Base-by-base conservation (phyloP, 495 filamentous ascomycete genomes). In the Annulohypoxylon moriforme region DNA sequence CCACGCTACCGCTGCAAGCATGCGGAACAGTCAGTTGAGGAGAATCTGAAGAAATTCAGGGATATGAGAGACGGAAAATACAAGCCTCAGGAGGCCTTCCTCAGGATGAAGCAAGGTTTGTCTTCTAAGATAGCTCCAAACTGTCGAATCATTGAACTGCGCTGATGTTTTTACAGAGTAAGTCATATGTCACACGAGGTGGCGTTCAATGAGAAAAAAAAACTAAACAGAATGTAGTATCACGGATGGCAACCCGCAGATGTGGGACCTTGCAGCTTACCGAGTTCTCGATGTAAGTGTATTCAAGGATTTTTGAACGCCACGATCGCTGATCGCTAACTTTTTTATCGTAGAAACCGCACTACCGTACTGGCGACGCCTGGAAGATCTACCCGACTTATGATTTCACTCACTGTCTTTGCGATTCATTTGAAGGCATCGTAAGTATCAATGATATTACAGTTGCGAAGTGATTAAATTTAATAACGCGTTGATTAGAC, bases 41-140 rank as follows among this genome's bases (percentile, higher is more conserved):
- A 93, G 58, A 96, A 94, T 64, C 78, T 98, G 47, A 69, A 81
- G 4, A 90, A 98, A 72, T 98, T 99, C 79, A 85, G 93, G 53
- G 93, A 87, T 24, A 98, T 99, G 96, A 84, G 89, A 20, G 93
- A 95, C 77, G 96, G 96, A 22, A 90, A 93, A 78, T 98, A 98
- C 79, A 90, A 91, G 76, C 92, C 96, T 1, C 88, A 90, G 71
- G 92, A 93, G 74, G 96, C 94, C 2, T 93, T 93, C 70, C 81
- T 99, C 49, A 90, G 96, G 60, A 97, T 98, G 94, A 97, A 97
- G 80, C 94, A 92, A 82, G 86, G 91, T 76, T 83, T 84, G 71
- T 63, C 55, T 63, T 10, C 11, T 27, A 65, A 4, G 18, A 7
- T 10, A 2, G 8, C 46, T 67, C 78, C 73, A 59, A 77, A 84